Conservation (phyloP, 441 rosid genomes). For the Pelargonium citronellum region DNA sequence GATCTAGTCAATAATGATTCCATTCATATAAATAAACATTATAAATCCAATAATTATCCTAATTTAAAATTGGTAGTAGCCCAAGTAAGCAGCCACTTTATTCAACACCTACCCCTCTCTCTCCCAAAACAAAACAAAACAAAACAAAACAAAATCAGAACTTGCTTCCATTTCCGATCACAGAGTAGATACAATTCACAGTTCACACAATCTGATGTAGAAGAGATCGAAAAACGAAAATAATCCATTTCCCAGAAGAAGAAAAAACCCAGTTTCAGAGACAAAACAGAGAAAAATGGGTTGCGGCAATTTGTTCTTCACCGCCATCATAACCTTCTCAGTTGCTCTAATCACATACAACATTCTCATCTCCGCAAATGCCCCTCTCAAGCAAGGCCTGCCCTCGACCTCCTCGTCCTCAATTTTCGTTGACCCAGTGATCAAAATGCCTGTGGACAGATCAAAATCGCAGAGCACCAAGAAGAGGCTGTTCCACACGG, state of each 20-base stretch:
- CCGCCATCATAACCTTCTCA: constrained; percentile 58
- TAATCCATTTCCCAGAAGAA: too few species aligned
- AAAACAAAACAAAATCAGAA: too few species aligned
- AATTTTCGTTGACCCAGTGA: constrained; percentile 50
- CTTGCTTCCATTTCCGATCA: too few species aligned
- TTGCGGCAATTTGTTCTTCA: constrained; percentile 63
- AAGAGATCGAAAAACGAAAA: too few species aligned
- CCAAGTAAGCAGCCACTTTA: too few species aligned
- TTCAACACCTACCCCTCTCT: too few species aligned
- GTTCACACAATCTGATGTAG: not conserved
- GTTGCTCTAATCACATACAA: constrained; percentile 89
- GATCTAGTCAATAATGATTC: too few species aligned
- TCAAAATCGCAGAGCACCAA: constrained; percentile 20
- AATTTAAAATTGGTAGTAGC: too few species aligned
- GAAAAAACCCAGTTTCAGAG: not conserved
- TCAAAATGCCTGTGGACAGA: constrained; percentile 56
- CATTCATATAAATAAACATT: too few species aligned
- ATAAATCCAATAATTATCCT: too few species aligned
- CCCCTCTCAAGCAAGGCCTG: constrained; percentile 74
- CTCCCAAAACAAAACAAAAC: too few species aligned
- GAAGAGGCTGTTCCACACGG: constrained; percentile 75
- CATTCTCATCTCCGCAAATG: constrained; percentile 78
- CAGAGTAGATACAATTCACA: too few species aligned
- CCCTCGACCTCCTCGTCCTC: constrained; percentile 33
- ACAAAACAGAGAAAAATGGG: constrained; percentile 40